A percentile compares a stretch with the other conserved stretches of the same genome.
phyloP scores from a whole-genome alignment of 805 yeast species.

The Candida quercuum region DNA sequence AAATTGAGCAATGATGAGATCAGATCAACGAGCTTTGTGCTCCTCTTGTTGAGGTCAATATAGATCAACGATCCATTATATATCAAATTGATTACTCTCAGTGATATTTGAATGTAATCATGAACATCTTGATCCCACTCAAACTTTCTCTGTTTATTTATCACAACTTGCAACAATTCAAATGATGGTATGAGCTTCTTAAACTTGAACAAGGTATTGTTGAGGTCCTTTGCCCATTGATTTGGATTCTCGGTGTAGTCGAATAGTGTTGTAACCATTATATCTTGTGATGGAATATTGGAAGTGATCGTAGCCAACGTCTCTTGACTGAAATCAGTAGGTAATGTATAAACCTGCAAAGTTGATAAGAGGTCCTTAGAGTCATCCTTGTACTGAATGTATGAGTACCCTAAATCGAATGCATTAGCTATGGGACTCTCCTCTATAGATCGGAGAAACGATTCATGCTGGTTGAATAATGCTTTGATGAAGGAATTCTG shows the following conservation, averaged over 20 bases:
- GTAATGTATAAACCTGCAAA: conserved; percentile 14
- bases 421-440: conserved; percentile 8
- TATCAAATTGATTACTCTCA: conserved; percentile 15
- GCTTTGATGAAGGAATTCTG: conserved; percentile 12
- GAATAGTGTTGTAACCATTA: conserved; percentile 11
- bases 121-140: conserved; percentile 19
- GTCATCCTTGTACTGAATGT: conserved; percentile 14
- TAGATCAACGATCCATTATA: conserved; percentile 10
- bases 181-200: neutral
- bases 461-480: conserved; percentile 4
- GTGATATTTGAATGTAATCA: conserved; percentile 30
- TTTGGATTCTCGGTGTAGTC: conserved; percentile 15
- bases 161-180: conserved; percentile 4
- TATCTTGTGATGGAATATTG: neutral
- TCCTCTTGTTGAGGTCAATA: conserved; percentile 2
- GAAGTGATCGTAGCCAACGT: neutral
- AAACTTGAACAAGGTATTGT: neutral
- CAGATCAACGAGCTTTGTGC: conserved; percentile 1
- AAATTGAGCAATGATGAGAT: conserved; percentile 6
- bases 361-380: conserved; percentile 12
- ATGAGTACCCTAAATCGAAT: conserved; percentile 17
- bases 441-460: conserved; percentile 3
- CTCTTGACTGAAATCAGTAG: conserved; percentile 1
- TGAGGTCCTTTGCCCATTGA: conserved; percentile 8
- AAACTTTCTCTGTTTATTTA: conserved; percentile 5